Evolutionary conservation across 768 basidiomycete species (phyloP).

Genomic region (Naganishia antarctica): DNA sequence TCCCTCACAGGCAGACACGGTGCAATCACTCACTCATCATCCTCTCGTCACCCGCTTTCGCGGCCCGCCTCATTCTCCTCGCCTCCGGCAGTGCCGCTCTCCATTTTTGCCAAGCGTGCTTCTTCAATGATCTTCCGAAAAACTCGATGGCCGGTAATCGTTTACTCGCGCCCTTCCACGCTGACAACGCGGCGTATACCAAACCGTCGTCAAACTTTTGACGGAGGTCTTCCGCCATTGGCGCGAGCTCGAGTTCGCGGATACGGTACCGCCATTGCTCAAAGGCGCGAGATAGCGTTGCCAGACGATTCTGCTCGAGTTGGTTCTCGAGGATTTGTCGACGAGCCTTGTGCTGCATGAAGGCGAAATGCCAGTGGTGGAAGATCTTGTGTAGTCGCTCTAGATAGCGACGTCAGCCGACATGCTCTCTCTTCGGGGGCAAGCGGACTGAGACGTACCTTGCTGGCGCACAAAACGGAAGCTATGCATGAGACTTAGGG

Average conservation of each 20-base stretch:
- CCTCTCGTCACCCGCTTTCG: background rate
- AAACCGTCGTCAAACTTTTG: conserved; percentile 25
- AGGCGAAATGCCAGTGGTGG: conserved; percentile 20
- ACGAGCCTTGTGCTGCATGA: conserved; percentile 1
- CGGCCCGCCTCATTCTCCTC: conserved; percentile 14
- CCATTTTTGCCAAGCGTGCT: conserved; percentile 26
- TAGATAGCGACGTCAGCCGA: background rate
- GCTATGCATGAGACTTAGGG: conserved; percentile 28
- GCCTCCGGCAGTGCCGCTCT: conserved; percentile 24
- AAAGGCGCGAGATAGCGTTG: conserved; percentile 9
- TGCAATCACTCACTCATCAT: conserved; percentile 13
- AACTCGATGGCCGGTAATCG: conserved; percentile 27
- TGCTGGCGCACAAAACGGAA: conserved; percentile 27
- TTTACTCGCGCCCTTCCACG: conserved; percentile 23
- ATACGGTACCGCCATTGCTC: conserved; percentile 22
- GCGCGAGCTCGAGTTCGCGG: conserved; percentile 8
- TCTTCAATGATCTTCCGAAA: background rate
- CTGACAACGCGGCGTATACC: conserved; percentile 12
- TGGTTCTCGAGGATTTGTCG: conserved; percentile 19
- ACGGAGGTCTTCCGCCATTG: conserved; percentile 16
- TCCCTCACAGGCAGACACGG: background rate
- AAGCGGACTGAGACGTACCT: conserved; percentile 1
- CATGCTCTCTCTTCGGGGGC: too few species aligned
- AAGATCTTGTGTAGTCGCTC: conserved; percentile 12
- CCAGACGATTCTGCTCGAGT: background rate